Evolutionary conservation across 2,329 filamentous ascomycete genomes (phyloP).

Genomic region (Neonectria magnoliae): DNA sequence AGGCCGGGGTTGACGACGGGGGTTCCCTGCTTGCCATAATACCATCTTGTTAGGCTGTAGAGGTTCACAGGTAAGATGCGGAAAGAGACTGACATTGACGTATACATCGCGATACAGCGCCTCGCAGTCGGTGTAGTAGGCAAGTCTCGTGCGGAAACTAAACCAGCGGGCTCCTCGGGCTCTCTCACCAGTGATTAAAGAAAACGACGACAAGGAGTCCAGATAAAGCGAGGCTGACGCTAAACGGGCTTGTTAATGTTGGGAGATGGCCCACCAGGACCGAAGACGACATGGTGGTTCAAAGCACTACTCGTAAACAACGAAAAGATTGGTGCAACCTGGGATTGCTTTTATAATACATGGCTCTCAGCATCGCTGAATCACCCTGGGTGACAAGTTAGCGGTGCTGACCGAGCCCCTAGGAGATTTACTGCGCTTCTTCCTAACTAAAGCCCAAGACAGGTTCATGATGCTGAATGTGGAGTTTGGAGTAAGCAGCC

Average conservation of each 20-base stretch:
- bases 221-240: not conserved
- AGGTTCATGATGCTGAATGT: no score
- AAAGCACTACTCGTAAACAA: no score
- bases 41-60: not conserved
- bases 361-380: no score
- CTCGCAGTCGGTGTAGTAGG: slow-evolving; percentile 45
- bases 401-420: no score
- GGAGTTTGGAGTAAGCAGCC: no score
- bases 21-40: slow-evolving; percentile 56
- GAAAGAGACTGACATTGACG: slow-evolving; percentile 34
- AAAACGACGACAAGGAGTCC: no score
- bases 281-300: not conserved
- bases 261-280: not conserved
- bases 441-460: no score
- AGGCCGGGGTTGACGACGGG: slow-evolving; percentile 54
- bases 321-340: no score
- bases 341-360: no score
- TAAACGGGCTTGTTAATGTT: not conserved
- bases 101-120: slow-evolving; percentile 46
- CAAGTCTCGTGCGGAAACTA: slow-evolving; percentile 43
- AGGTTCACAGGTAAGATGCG: no score
- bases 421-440: no score
- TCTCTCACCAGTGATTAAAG: slow-evolving; percentile 45
- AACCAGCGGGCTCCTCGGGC: slow-evolving; percentile 37
- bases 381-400: no score